A percentile compares a stretch with the other conserved stretches of the same genome.
Evolutionary conservation across 768 basidiomycete genomes (phyloP).

Genomic region (Imleria badia): DNA sequence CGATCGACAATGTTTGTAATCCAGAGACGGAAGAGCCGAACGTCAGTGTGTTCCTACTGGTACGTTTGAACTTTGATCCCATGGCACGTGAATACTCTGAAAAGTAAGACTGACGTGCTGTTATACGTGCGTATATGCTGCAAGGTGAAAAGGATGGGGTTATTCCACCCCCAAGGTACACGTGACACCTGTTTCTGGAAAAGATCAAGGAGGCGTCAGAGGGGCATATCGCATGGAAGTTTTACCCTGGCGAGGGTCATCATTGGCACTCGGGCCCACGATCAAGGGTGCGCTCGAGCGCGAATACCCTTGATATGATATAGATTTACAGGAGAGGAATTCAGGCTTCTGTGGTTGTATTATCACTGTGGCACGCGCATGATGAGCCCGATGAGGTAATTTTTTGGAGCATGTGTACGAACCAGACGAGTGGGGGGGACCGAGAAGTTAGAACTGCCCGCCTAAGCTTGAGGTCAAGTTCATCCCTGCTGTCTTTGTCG

Average conservation of each 20-base stretch:
- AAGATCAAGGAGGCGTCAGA: neutral
- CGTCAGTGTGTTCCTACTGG: slow-evolving; percentile 61
- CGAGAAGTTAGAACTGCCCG: too few relatives aligned
- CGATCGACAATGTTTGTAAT: slow-evolving; percentile 38
- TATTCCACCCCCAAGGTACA: slow-evolving; percentile 51
- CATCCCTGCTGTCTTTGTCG: too few relatives aligned
- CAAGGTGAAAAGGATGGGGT: slow-evolving; percentile 61
- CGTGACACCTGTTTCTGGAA: slow-evolving; percentile 20
- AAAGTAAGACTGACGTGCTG: neutral
- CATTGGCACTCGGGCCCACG: slow-evolving; percentile 32
- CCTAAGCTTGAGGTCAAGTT: too few relatives aligned
- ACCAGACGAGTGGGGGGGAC: too few relatives aligned
- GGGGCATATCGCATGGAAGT: slow-evolving; percentile 28
- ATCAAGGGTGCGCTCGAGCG: too few relatives aligned
- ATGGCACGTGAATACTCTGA: too few relatives aligned
- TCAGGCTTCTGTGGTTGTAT: too few relatives aligned
- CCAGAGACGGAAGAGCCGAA: neutral
- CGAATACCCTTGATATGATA: too few relatives aligned
- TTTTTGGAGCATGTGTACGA: too few relatives aligned
- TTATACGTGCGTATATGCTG: slow-evolving; percentile 49
- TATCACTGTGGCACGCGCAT: too few relatives aligned
- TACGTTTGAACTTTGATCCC: slow-evolving; percentile 30
- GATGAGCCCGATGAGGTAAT: too few relatives aligned
- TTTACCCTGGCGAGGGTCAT: slow-evolving; percentile 43
- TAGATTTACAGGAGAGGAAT: too few relatives aligned